A percentile compares a stretch with the other conserved stretches of the same genome.
phyloP scores from a whole-genome alignment of 495 filamentous ascomycete species.

The Sordaria brevicollis region DNA sequence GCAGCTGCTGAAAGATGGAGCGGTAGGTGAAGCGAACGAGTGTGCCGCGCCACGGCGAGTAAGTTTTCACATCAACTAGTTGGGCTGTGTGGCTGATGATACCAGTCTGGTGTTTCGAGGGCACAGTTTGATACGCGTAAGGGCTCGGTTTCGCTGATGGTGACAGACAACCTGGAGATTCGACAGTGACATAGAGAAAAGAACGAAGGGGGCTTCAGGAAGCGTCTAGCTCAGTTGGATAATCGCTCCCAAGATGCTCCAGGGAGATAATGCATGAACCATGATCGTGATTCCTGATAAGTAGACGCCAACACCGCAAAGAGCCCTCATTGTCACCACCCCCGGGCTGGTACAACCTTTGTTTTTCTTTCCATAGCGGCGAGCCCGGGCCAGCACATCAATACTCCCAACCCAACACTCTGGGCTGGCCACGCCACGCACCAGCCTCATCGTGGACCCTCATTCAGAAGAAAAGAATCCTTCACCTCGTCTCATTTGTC shows the following conservation, averaged over 20 bases:
- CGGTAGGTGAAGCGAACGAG: background rate
- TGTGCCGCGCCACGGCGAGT: background rate
- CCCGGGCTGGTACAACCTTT: background rate
- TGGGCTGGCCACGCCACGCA: background rate
- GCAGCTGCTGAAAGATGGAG: background rate
- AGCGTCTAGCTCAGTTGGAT: background rate
- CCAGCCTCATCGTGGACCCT: background rate
- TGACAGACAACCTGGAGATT: background rate
- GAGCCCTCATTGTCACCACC: background rate
- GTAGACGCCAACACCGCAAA: background rate
- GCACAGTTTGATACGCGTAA: background rate
- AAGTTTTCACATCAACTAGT: background rate
- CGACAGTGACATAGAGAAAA: background rate
- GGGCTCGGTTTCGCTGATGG: background rate
- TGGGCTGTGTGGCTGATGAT: background rate
- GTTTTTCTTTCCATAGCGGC: background rate
- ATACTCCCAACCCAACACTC: no score
- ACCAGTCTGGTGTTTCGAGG: background rate
- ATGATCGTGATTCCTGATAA: background rate
- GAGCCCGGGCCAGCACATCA: background rate
- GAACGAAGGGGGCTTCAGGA: background rate
- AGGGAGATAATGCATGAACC: background rate
- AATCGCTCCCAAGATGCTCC: background rate
- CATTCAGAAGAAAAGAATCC: background rate
- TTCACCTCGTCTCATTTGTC: background rate